Percentiles rank a stretch among this genome's conserved stretches.
Evolutionary conservation across 345 rosid genomes (phyloP).

Genomic region (Laguncularia racemosa): DNA sequence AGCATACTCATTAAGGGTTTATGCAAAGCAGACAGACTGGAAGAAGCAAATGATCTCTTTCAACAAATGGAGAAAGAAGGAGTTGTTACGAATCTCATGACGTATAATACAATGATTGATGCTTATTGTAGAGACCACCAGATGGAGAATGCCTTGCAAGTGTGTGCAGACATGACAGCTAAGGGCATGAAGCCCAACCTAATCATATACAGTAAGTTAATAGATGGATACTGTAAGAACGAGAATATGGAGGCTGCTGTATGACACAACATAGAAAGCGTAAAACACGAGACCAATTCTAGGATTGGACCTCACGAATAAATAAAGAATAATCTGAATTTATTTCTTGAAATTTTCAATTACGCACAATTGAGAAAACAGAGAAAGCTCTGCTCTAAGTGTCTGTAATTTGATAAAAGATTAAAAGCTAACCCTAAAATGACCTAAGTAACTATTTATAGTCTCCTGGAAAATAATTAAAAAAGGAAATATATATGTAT

Average conservation of each 20-base stretch:
- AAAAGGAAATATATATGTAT: too few relatives aligned
- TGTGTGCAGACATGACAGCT: slow-evolving; percentile 50
- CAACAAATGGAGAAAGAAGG: slow-evolving; percentile 41
- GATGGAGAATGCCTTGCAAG: slow-evolving; percentile 46
- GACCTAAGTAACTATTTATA: too few relatives aligned
- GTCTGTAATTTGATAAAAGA: too few relatives aligned
- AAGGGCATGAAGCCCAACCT: slow-evolving; percentile 42
- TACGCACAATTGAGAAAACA: too few relatives aligned
- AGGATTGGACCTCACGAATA: too few relatives aligned
- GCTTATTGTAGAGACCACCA: slow-evolving; percentile 47
- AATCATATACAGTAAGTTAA: slow-evolving; percentile 52
- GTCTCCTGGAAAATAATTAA: too few relatives aligned
- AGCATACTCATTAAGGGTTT: slow-evolving; percentile 50
- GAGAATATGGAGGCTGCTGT: slow-evolving; percentile 51
- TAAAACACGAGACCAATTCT: too few relatives aligned
- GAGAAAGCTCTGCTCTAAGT: too few relatives aligned
- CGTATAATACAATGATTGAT: slow-evolving; percentile 50
- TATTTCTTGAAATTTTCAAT: too few relatives aligned
- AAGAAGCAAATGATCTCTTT: slow-evolving; percentile 34
- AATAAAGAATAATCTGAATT: too few relatives aligned
- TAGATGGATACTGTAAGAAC: slow-evolving; percentile 49
- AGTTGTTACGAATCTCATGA: slow-evolving; percentile 36
- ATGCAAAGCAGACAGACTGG: slow-evolving; percentile 24
- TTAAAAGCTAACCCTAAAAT: too few relatives aligned
- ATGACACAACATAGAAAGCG: too few relatives aligned